phyloP scores from a whole-genome alignment of 2,329 filamentous ascomycete genomes.

The Hymenoscyphus scutula region DNA sequence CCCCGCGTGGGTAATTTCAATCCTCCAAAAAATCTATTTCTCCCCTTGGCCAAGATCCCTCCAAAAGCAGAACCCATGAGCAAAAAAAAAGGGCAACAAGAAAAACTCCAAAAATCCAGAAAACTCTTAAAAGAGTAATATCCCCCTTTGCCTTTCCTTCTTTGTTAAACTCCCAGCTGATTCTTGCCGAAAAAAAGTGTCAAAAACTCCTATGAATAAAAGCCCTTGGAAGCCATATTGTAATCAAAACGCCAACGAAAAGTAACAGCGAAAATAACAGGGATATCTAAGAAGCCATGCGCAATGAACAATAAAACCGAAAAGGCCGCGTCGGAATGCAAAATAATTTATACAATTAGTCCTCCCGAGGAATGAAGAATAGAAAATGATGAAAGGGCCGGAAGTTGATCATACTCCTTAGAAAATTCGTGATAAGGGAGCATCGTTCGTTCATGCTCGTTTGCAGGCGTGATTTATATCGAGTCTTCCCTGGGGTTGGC shows the following conservation, averaged over 20 bases:
- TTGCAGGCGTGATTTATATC: neutral
- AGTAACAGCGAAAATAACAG: slow-evolving; percentile 3
- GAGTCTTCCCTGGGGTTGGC: slow-evolving; percentile 19
- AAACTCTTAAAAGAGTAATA: neutral
- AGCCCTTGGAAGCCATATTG: neutral
- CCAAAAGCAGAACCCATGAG: neutral
- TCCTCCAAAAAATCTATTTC: no score
- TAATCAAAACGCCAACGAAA: slow-evolving; percentile 3
- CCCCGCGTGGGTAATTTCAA: no score
- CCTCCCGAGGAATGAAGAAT: slow-evolving; percentile 8
- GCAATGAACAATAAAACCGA: neutral
- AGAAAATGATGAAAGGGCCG: slow-evolving; percentile 1
- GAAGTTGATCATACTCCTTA: neutral
- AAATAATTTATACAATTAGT: neutral
- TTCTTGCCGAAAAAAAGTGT: neutral
- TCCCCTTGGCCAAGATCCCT: no score
- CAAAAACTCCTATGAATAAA: neutral
- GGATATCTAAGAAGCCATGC: slow-evolving; percentile 12
- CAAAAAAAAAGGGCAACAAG: neutral
- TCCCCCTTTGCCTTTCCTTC: neutral
- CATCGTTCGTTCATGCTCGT: slow-evolving; percentile 8
- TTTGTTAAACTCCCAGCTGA: neutral
- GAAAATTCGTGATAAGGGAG: slow-evolving; percentile 15
- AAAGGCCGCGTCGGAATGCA: neutral
- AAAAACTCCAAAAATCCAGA: neutral